Evolutionary conservation across 2,329 filamentous ascomycete species (phyloP).

Genomic region (Acrocalymma vagum): DNA sequence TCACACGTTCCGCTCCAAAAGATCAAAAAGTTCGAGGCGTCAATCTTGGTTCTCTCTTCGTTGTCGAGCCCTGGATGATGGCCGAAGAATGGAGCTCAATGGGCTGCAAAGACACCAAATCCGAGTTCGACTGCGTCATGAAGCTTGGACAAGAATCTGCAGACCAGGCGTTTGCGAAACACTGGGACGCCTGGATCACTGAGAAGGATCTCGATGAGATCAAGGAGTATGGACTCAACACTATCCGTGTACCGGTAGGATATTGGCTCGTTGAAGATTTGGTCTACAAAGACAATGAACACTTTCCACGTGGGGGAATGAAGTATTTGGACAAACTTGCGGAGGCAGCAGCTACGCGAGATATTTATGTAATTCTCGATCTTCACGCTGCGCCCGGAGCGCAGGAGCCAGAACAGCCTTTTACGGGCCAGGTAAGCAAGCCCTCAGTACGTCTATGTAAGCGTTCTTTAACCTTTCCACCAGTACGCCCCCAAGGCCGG

Average conservation of each 20-base stretch:
- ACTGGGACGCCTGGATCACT: slow-evolving; percentile 63
- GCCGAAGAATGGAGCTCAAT: slow-evolving; percentile 56
- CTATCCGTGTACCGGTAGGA: slow-evolving; percentile 63
- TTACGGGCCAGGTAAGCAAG: slow-evolving; percentile 53
- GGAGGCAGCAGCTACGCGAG: slow-evolving; percentile 58
- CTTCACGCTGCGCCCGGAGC: slow-evolving; percentile 62
- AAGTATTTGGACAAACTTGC: slow-evolving; percentile 58
- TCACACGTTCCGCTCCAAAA: slow-evolving; percentile 13
- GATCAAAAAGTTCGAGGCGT: slow-evolving; percentile 59
- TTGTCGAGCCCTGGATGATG: slow-evolving; percentile 65
- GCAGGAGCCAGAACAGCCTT: slow-evolving; percentile 56
- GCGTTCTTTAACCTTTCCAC: slow-evolving; percentile 1
- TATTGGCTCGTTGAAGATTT: slow-evolving; percentile 64
- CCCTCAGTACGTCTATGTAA: neutral
- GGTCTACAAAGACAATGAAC: slow-evolving; percentile 57
- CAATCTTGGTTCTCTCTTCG: slow-evolving; percentile 62
- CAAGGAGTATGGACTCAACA: slow-evolving; percentile 60
- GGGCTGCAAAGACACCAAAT: slow-evolving; percentile 56
- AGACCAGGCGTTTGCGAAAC: slow-evolving; percentile 57
- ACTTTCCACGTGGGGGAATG: slow-evolving; percentile 60
- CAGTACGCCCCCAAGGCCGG: slow-evolving; percentile 52
- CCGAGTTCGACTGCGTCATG: slow-evolving; percentile 64
- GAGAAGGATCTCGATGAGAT: slow-evolving; percentile 60
- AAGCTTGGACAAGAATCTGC: slow-evolving; percentile 57
- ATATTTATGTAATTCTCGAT: slow-evolving; percentile 64